These are phyloP conservation scores for Syncephalastrum racemosum DNA, from an alignment of 371 early-diverging fungal genomes.

Conservation along the genomic window DNA sequence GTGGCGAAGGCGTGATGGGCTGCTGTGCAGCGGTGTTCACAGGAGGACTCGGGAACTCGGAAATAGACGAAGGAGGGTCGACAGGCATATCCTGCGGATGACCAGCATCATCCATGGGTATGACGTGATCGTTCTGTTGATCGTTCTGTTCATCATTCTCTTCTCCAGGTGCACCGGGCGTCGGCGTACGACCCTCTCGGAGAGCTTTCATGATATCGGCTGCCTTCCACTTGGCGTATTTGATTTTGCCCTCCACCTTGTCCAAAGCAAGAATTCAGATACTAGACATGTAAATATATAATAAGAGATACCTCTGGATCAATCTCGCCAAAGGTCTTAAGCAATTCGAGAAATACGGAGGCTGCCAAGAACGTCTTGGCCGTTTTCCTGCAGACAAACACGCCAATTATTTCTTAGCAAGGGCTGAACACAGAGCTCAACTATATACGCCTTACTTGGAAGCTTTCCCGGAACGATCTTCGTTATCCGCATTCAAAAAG, in stretches of 20 bases:
- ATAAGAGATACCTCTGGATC: constrained; percentile 57
- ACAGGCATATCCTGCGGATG: constrained; percentile 9
- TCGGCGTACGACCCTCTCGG: constrained; percentile 81
- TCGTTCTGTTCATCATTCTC: constrained; percentile 14
- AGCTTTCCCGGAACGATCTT: constrained; percentile 81
- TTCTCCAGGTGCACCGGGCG: constrained; percentile 62
- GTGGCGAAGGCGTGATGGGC: constrained; percentile 18
- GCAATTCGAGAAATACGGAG: constrained; percentile 78
- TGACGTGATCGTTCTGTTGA: constrained; percentile 1
- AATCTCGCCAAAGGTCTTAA: constrained; percentile 79
- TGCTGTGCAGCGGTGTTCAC: constrained; percentile 37
- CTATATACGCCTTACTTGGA: constrained; percentile 56
- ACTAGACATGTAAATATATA: neutral
- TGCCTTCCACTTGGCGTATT: constrained; percentile 95
- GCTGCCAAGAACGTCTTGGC: constrained; percentile 87
- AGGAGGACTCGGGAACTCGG: constrained; percentile 53
- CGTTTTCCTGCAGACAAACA: constrained; percentile 60
- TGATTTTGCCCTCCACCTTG: constrained; percentile 83
- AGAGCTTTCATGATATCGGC: constrained; percentile 90
- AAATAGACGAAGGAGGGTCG: constrained; percentile 32
- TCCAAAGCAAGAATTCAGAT: no score
- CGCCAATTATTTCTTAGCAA: no score
- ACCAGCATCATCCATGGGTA: constrained; percentile 10
- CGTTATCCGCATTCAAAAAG: constrained; percentile 91
- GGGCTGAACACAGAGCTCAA: neutral